Base-by-base conservation (phyloP, 1,139 yeast genomes). In the Kodamaea arcana region DNA sequence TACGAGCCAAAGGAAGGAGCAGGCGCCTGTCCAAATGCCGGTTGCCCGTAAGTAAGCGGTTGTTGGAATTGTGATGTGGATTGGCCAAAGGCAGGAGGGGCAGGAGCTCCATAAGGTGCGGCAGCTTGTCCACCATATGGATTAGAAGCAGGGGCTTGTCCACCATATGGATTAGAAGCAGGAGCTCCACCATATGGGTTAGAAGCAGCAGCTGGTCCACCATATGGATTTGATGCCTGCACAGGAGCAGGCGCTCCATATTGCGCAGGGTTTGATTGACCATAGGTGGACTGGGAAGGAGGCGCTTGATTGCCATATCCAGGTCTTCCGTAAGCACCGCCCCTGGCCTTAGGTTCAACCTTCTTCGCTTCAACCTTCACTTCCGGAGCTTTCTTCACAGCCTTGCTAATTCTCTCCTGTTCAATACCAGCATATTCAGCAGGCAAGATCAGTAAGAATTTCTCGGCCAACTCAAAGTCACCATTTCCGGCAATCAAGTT, bases 401-500 rank as follows among this genome's bases (percentile, higher is more conserved):
- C 94, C 48, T 77, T 80, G 29, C 69, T 50, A 27, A 90, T 82
- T 51, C 97, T 80, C 45, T 86, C 94, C 58, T 80, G 83, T 51
- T 86, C 95, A 30, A 75, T 59, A 4, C 68, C 72, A 15, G 64
- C 71, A 36, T 65, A 57, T 35, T 78, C 82, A 20, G 54, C 55
- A 7, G 97, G 95, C 45, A 90, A 68, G 41, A 83, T 69, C 35
- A 71, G 69, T 50, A 90, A 72, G 48, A 85, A 78, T 44, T 72
- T 75, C 43, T 71, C 75, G 3, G 97, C 97, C 46, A 92, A 65
- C 13, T 82, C 94, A 50, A 86, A 80, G 44, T 85, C 81, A 17
- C 97, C 97, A 52, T 75, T 79, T 26, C 90, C 80, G 4, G 95
- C 83, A 39, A 90, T 80, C 43, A 84, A 66, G 47, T 77, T 82